These are phyloP conservation scores for Sonneratia caseolaris DNA, from an alignment of 345 rosid species.

Conservation along the genomic window DNA sequence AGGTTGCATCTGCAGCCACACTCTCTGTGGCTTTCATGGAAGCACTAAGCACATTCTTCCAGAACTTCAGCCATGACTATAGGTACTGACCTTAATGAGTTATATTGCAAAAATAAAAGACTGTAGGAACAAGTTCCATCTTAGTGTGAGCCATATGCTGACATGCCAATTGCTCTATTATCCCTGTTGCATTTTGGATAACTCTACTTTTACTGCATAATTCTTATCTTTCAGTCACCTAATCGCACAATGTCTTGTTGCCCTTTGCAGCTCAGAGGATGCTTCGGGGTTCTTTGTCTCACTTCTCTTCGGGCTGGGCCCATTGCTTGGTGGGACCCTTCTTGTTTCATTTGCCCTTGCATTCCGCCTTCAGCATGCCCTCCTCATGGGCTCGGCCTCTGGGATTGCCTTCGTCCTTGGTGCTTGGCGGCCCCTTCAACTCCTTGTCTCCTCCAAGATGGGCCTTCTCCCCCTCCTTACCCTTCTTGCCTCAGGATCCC, in stretches of 20 bases:
- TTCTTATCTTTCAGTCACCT: neutral
- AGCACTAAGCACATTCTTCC: conserved; percentile 73
- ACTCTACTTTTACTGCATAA: neutral
- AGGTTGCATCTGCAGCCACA: conserved; percentile 92
- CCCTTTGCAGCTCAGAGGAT: conserved; percentile 72
- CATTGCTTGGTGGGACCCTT: conserved; percentile 72
- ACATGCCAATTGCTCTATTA: too few relatives aligned
- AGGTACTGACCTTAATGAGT: conserved; percentile 35
- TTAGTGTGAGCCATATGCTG: too few relatives aligned
- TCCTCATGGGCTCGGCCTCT: conserved; percentile 87
- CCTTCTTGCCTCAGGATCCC: conserved; percentile 56
- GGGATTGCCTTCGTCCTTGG: conserved; percentile 92
- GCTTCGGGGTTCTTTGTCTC: conserved; percentile 97
- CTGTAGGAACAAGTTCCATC: neutral
- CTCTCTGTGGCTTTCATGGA: conserved; percentile 97
- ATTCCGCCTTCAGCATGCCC: conserved; percentile 75
- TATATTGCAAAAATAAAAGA: neutral
- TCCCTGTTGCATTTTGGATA: neutral
- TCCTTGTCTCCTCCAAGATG: conserved; percentile 67
- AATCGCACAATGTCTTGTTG: neutral
- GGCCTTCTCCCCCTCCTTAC: conserved; percentile 48
- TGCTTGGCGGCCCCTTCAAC: conserved; percentile 85
- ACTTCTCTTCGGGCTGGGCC: conserved; percentile 93
- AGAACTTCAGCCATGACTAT: conserved; percentile 76
- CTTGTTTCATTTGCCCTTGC: conserved; percentile 73